A percentile compares a stretch with the other conserved stretches of the same genome.
Evolutionary conservation across 129 eudicot species (phyloP).

Genomic region (Lonicera japonica): DNA sequence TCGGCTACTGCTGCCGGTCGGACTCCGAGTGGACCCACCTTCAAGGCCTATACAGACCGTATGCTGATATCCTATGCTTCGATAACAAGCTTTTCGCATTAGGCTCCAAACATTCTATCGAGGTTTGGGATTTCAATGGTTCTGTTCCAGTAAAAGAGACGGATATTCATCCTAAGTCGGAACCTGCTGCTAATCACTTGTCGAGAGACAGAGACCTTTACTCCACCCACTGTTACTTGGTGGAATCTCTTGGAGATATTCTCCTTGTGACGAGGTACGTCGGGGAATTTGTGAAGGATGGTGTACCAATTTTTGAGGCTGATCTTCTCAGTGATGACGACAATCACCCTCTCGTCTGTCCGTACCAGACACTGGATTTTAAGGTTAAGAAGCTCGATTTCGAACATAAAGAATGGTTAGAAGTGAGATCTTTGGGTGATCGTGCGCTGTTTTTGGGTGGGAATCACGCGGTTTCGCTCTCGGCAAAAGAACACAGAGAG

Average conservation of each 20-base stretch:
- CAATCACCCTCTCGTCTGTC: conserved; percentile 7
- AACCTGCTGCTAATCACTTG: neutral
- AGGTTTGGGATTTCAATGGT: conserved; percentile 12
- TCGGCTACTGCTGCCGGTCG: neutral
- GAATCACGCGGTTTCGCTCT: conserved; percentile 1
- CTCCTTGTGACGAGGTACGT: conserved; percentile 4
- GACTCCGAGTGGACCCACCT: conserved; percentile 4
- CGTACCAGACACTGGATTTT: conserved; percentile 11
- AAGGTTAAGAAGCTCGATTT: conserved; percentile 2
- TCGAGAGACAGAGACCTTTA: neutral
- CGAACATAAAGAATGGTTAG: neutral
- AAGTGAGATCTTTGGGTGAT: neutral
- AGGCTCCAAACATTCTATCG: neutral
- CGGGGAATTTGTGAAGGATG: conserved; percentile 22
- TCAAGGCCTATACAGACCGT: neutral
- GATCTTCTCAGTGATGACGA: conserved; percentile 3
- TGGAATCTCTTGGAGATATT: neutral
- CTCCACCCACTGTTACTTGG: conserved; percentile 9
- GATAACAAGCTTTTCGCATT: too few species aligned
- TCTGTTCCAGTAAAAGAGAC: neutral
- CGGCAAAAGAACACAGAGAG: neutral
- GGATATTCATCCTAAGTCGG: neutral
- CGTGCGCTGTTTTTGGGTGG: conserved; percentile 8
- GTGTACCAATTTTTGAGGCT: conserved; percentile 2
- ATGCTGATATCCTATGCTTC: conserved; percentile 3